phyloP scores from a whole-genome alignment of 78 protist species.

The Chrysochromulina parva region DNA sequence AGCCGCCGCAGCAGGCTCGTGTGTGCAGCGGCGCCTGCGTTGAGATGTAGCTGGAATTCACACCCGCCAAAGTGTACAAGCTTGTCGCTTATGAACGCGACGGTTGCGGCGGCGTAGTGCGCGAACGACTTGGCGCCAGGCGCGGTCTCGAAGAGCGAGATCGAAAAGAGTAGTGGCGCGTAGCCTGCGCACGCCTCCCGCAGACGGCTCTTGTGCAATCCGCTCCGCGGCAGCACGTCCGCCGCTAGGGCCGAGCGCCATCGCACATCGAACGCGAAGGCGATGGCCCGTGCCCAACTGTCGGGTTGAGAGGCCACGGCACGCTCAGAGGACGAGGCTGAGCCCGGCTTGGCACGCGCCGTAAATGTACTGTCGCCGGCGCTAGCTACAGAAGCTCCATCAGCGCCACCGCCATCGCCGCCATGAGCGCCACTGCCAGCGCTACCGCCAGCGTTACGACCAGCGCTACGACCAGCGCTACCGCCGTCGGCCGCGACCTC shows the following conservation, averaged over 20 bases:
- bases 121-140: neutral
- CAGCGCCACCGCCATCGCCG: no score
- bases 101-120: neutral
- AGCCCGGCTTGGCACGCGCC: no score
- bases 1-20: neutral
- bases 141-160: neutral
- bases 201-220: neutral
- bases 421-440: no score
- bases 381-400: no score
- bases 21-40: neutral
- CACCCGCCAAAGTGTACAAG: neutral
- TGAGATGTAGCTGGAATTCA: neutral
- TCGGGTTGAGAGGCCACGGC: no score
- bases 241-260: neutral
- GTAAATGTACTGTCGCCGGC: no score
- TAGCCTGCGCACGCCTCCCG: neutral
- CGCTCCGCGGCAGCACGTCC: neutral
- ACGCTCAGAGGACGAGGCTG: no score
- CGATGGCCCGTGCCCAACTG: neutral
- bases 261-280: neutral
- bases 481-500: no score
- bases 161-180: neutral
- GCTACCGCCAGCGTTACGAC: no score
- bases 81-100: neutral
- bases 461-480: no score